Evolutionary conservation across 2,329 filamentous ascomycete species (phyloP), one percentile per base, ranked within the genome.

Genomic region (Cladosporium sp.): DNA sequence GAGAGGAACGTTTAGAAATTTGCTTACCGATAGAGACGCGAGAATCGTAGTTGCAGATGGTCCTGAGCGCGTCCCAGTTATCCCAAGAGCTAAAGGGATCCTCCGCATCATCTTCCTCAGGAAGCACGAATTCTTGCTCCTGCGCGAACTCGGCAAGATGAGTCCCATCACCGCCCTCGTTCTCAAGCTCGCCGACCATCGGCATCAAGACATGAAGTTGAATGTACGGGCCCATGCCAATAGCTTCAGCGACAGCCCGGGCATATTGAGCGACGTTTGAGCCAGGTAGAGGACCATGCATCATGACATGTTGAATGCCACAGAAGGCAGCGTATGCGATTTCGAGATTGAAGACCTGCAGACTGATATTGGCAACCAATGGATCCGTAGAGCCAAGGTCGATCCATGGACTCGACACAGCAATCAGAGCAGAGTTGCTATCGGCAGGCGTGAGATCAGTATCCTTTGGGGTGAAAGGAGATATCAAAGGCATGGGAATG

Each of bases 251-350:
- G 24, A 99, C 80, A 1, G 89, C 87, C 48, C 91, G 84, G 29
- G 88, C 88, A 74, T 90, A 99, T 62, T 90, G 88, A 0, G 85
- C 71, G 63, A 76, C 80, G 13, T 78, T 76, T 48, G 74, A 70
- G 2, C 70, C 58, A 13, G 54, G 38, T 22, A 61, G 51, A 3
- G 93, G 93, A 0, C 90, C 90, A 1, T 86, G 84, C 24, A 99
- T 76, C 44, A 97, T 75, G 52, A 97, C 78, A 68, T 87, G 95
- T 50, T 84, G 83, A 42, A 93, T 80, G 30, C 95, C 95, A 64
- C 90, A 96, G 71, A 97, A 99, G 56, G 89, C 91, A 56, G 95
- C 93, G 71, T 96, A 99, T 43, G 89, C 88, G 42, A 97, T 80
- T 67, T 99, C 93, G 34, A 96, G 78, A 65, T 90, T 90, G 56